phyloP scores from a whole-genome alignment of 306 rosid species.

The Lathyrus sativus region DNA sequence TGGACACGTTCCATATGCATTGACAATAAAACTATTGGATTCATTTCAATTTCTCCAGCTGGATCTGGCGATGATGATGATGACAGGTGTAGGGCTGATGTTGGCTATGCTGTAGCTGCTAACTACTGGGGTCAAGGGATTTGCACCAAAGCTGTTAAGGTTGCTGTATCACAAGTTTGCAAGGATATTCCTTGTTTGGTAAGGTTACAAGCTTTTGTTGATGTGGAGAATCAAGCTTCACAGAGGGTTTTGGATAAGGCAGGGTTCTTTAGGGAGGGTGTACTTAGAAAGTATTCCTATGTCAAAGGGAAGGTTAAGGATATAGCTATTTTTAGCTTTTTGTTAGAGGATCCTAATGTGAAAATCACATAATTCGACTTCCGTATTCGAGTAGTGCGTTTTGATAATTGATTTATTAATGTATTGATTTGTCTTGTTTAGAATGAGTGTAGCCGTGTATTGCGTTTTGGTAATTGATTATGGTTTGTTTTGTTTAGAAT shows the following conservation, averaged over 20 bases:
- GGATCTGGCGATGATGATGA: conserved; percentile 40
- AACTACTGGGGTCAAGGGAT: conserved; percentile 64
- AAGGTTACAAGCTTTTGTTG: conserved; percentile 54
- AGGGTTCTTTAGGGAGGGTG: conserved; percentile 66
- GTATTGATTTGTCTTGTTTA: no score
- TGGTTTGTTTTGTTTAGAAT: no score
- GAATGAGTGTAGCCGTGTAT: no score
- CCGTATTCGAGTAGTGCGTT: no score
- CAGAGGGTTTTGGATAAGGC: conserved; percentile 67
- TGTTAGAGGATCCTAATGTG: conserved; percentile 34
- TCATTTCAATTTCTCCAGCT: conserved; percentile 37
- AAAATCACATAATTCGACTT: no score
- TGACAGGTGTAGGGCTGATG: conserved; percentile 52
- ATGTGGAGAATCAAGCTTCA: conserved; percentile 52
- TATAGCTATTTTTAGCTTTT: conserved; percentile 45
- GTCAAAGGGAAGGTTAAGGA: conserved; percentile 49
- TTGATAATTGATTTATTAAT: no score
- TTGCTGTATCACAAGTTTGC: conserved; percentile 49
- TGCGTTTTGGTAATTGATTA: no score
- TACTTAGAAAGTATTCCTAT: conserved; percentile 51
- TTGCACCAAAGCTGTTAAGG: conserved; percentile 46
- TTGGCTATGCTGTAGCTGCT: conserved; percentile 53
- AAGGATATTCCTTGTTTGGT: conserved; percentile 48
- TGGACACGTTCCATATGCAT: conserved; percentile 63
- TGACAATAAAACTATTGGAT: conserved; percentile 49